Evolutionary conservation across 176 grass and related monocot genomes (phyloP), one percentile per base, ranked within the genome.

Genomic region (Musa beccarii): DNA sequence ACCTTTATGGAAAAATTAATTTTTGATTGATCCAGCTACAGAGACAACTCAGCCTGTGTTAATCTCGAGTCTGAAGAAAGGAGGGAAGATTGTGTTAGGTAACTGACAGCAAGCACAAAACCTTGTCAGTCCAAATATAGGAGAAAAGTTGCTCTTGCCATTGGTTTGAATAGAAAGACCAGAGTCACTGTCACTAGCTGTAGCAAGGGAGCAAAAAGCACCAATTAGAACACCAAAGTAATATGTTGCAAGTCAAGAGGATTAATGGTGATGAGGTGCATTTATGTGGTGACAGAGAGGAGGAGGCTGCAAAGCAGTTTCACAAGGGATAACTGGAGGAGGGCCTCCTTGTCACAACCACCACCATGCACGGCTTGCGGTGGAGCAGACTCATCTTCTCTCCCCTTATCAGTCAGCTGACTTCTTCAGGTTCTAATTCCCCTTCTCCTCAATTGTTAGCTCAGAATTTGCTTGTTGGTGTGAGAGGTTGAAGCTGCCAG

Each of bases 401-500:
- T 9, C n/a, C 2, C 22, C 29, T 20, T 43, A 14, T 11, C 15
- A 2, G 2, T 51, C 29, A 51, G 8, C 68, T 70, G 5, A 9
- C 12, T 68, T 68, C 34, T 70, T 20, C 9, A 10, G 13, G 29
- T 19, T 51, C 68, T 21, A 51, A 49, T 16, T 20, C 51, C 9
- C 9, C 68, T 70, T 8, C 24, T 68, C 9, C 49, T 10, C 16
- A n/a, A 51, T 70, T 51, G 9, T 51, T 11, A 2, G 25, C 29
- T 22, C 49, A 70, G 51, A 62, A 20, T 70, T 19, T 70, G 11
- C 17, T 52, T 70, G 43, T 52, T 70, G 68, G 16, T 70, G 29
- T 11, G 49, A 70, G 68, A 70, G 68, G 49, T 21, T 70, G 68
- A 70, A 70, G 68, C 68, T 70, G 68, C 68, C 68, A 70, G 68